phyloP scores from a whole-genome alignment of 768 basidiomycete species.

The Lanmaoa pseudosensibilis region DNA sequence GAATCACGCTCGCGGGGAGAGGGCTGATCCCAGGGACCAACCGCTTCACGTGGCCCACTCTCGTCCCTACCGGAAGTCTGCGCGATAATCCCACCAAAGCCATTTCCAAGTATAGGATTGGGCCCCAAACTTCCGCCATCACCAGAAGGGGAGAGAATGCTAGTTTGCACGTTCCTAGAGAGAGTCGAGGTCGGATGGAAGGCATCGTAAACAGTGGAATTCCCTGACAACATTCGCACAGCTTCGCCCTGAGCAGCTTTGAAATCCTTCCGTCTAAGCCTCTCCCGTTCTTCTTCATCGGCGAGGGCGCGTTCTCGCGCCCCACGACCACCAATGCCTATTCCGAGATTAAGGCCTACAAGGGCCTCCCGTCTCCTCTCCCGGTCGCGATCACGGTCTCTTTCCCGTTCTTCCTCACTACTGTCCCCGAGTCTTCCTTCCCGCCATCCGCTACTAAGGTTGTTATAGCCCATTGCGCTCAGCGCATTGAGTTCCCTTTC shows the following conservation, averaged over 20 bases:
- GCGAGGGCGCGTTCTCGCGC: slow-evolving; percentile 64
- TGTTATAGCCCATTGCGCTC: slow-evolving; percentile 48
- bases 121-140: slow-evolving; percentile 18
- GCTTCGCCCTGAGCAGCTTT: slow-evolving; percentile 39
- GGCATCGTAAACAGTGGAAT: slow-evolving; percentile 65
- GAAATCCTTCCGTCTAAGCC: slow-evolving; percentile 54
- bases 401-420: slow-evolving; percentile 40
- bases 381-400: slow-evolving; percentile 48
- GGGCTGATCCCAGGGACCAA: slow-evolving; percentile 37
- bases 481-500: slow-evolving; percentile 50
- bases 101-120: slow-evolving; percentile 24
- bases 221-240: slow-evolving; percentile 40
- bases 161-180: slow-evolving; percentile 28
- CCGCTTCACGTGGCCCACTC: slow-evolving; percentile 18
- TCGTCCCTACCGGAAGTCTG: slow-evolving; percentile 31
- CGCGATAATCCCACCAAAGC: slow-evolving; percentile 27
- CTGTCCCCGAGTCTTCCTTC: slow-evolving; percentile 37
- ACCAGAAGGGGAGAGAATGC: slow-evolving; percentile 23
- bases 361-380: slow-evolving; percentile 43
- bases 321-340: slow-evolving; percentile 42
- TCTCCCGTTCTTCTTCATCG: slow-evolving; percentile 53
- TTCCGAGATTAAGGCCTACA: slow-evolving; percentile 40
- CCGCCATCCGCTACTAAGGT: slow-evolving; percentile 33
- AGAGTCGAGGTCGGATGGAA: slow-evolving; percentile 62
- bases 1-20: slow-evolving; percentile 34